These are phyloP conservation scores for Termitomyces sp. DNA, from an alignment of 768 basidiomycete species.

Conservation along the genomic window DNA sequence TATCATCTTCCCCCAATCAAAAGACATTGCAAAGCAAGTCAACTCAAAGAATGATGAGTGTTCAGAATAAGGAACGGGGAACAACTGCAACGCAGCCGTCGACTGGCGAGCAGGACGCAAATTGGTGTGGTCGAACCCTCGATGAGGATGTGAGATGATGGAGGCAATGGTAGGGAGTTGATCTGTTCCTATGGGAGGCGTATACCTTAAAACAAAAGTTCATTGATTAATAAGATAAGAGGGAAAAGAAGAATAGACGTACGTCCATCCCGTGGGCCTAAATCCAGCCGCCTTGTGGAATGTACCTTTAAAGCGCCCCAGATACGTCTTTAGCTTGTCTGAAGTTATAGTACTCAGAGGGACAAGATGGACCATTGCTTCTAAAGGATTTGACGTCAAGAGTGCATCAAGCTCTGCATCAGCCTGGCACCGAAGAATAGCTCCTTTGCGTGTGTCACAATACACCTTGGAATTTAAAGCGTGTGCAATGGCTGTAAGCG, in stretches of 20 bases:
- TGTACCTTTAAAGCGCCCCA: slow-evolving; percentile 63
- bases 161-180: slow-evolving; percentile 57
- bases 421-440: slow-evolving; percentile 76
- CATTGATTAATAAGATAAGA: not conserved
- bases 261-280: slow-evolving; percentile 97
- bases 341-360: slow-evolving; percentile 71
- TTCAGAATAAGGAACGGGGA: slow-evolving; percentile 89
- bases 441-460: slow-evolving; percentile 80
- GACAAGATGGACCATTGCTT: slow-evolving; percentile 80
- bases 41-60: slow-evolving; percentile 95
- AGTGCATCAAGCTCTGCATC: slow-evolving; percentile 79
- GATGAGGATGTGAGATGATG: slow-evolving; percentile 62
- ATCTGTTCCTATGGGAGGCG: slow-evolving; percentile 59
- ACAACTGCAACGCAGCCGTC: slow-evolving; percentile 62
- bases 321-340: slow-evolving; percentile 73
- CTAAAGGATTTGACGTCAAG: slow-evolving; percentile 69
- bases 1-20: slow-evolving; percentile 85
- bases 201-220: slow-evolving; percentile 41
- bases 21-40: slow-evolving; percentile 89
- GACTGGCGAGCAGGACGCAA: slow-evolving; percentile 69
- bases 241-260: slow-evolving; percentile 23
- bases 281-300: slow-evolving; percentile 78
- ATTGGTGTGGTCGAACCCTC: slow-evolving; percentile 63
- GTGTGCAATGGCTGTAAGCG: slow-evolving; percentile 67
- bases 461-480: slow-evolving; percentile 81